These are phyloP conservation scores for Chalciporus piperatoides DNA, from an alignment of 1,284 basidiomycete species.

Conservation along the genomic window DNA sequence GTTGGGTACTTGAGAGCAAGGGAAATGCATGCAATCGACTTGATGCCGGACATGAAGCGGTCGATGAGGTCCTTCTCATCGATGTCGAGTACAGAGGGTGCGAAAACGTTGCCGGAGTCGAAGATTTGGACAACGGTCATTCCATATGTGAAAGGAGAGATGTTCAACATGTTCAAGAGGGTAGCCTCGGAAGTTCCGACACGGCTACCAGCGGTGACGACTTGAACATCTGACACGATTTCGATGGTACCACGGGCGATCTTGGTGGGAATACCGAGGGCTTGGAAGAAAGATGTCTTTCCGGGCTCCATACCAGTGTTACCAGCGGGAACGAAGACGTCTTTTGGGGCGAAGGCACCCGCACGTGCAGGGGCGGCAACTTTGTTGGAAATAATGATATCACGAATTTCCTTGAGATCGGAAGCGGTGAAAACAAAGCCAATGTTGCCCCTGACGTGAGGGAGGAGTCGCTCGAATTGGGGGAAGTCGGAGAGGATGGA, in stretches of 20 bases:
- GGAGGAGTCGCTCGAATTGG: conserved; percentile 94
- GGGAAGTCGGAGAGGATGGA: conserved; percentile 87
- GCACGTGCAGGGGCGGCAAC: conserved; percentile 98
- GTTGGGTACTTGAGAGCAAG: conserved; percentile 96
- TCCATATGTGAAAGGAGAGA: conserved; percentile 98
- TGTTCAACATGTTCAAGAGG: conserved; percentile 98
- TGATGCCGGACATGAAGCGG: conserved; percentile 90
- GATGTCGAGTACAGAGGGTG: conserved; percentile 90
- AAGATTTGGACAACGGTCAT: conserved; percentile 96
- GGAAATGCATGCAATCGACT: conserved; percentile 95
- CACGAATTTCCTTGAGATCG: conserved; percentile 95
- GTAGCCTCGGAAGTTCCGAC: conserved; percentile 98
- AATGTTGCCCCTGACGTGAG: conserved; percentile 95
- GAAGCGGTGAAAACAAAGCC: conserved; percentile 96
- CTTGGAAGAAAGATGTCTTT: conserved; percentile 99
- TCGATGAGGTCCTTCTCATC: conserved; percentile 88
- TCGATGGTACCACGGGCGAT: conserved; percentile 99
- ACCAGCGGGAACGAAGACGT: conserved; percentile 90
- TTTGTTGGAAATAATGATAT: conserved; percentile 93
- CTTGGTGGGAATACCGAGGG: conserved; percentile 99
- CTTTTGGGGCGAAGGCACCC: conserved; percentile 90
- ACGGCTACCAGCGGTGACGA: conserved; percentile 88
- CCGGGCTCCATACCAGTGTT: conserved; percentile 99
- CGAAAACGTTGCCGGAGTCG: conserved; percentile 89
- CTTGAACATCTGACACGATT: conserved; percentile 97